A percentile compares a stretch with the other conserved stretches of the same genome.
These are phyloP conservation scores for Hydnum rufescens DNA, from an alignment of 768 basidiomycete species.

Conservation along the genomic window DNA sequence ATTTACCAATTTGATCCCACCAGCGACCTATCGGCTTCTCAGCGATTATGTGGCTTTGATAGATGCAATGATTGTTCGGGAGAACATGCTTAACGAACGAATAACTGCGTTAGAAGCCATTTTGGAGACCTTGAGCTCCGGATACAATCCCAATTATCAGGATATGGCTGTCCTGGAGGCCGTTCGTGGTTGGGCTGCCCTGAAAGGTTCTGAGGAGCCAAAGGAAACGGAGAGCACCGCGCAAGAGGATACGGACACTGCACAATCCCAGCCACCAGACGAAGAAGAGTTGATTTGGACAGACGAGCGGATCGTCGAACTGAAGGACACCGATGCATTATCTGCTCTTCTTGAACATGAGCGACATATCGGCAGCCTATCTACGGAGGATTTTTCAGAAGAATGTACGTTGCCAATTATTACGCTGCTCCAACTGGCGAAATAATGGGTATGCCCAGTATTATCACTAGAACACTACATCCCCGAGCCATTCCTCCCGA, in stretches of 20 bases:
- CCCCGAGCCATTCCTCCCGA: slow-evolving; percentile 57
- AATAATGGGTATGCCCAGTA: slow-evolving; percentile 31
- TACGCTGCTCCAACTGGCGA: not conserved
- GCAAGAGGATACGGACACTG: slow-evolving; percentile 1
- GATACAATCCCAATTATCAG: slow-evolving; percentile 97
- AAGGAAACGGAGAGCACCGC: slow-evolving; percentile 13
- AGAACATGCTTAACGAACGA: slow-evolving; percentile 51
- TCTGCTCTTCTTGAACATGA: slow-evolving; percentile 63
- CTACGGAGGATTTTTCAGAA: slow-evolving; percentile 22
- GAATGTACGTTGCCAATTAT: slow-evolving; percentile 31
- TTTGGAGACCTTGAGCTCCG: slow-evolving; percentile 53
- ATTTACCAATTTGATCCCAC: not conserved
- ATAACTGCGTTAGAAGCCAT: slow-evolving; percentile 68
- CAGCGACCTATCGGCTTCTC: slow-evolving; percentile 65
- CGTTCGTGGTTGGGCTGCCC: slow-evolving; percentile 78
- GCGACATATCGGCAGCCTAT: slow-evolving; percentile 33
- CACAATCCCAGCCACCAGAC: no score
- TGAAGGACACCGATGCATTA: slow-evolving; percentile 34
- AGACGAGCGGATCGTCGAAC: slow-evolving; percentile 31
- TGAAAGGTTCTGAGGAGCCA: slow-evolving; percentile 43
- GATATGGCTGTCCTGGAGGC: slow-evolving; percentile 98
- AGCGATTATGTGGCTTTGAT: slow-evolving; percentile 55
- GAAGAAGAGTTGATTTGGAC: slow-evolving; percentile 30
- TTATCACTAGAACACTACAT: slow-evolving; percentile 66
- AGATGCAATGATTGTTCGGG: slow-evolving; percentile 51